phyloP scores from a whole-genome alignment of 192 early-diverging fungal genomes.

The Linnemannia hyalina region DNA sequence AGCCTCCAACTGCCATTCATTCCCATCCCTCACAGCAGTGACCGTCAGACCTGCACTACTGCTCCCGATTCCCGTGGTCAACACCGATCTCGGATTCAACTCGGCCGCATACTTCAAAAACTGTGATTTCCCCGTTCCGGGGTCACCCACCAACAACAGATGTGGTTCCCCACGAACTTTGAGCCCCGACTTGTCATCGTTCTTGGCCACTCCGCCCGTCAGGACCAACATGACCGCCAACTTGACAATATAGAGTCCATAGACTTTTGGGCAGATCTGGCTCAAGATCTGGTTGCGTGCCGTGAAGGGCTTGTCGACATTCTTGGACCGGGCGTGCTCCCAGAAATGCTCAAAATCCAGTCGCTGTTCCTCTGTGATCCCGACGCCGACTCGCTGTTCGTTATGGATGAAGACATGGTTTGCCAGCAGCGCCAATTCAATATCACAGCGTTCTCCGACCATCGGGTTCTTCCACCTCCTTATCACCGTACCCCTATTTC shows the following conservation, averaged over 20 bases:
- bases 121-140: conserved; percentile 85
- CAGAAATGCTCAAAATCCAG: conserved; percentile 72
- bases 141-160: conserved; percentile 83
- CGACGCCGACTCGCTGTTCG: conserved; percentile 61
- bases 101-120: conserved; percentile 80
- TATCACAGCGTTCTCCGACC: conserved; percentile 69
- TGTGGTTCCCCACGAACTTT: conserved; percentile 81
- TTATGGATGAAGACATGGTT: conserved; percentile 75
- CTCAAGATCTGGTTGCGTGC: conserved; percentile 70
- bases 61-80: conserved; percentile 84
- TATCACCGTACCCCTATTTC: conserved; percentile 68
- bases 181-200: conserved; percentile 64
- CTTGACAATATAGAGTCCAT: conserved; percentile 78
- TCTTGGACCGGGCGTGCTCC: conserved; percentile 44
- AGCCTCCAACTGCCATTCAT: conserved; percentile 87
- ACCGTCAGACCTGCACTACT: conserved; percentile 82
- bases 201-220: conserved; percentile 74
- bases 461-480: conserved; percentile 67
- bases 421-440: conserved; percentile 71
- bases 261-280: conserved; percentile 78
- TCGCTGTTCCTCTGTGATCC: conserved; percentile 66
- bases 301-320: conserved; percentile 47
- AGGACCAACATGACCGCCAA: conserved; percentile 79
- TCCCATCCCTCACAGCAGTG: conserved; percentile 76
- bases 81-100: conserved; percentile 73